Conservation (phyloP, 306 rosid species). For the Ammopiptanthus mongolicus region DNA sequence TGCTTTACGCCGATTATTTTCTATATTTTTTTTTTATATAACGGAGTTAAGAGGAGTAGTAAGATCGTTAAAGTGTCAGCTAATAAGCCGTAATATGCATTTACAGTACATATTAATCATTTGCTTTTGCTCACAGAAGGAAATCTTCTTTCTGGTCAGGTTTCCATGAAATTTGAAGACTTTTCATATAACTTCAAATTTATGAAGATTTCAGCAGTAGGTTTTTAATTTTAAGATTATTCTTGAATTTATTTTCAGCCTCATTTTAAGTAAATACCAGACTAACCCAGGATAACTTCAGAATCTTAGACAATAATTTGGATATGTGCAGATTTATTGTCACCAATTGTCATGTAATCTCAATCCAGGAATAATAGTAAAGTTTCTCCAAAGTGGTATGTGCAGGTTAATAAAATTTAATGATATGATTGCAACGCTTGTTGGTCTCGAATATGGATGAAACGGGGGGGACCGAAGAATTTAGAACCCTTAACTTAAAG, state of each 20-base stretch:
- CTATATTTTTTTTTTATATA: not conserved
- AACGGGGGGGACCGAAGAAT: not conserved
- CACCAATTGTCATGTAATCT: no score
- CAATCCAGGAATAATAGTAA: no score
- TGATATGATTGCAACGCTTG: not conserved
- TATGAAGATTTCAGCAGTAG: no score
- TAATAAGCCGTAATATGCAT: not conserved
- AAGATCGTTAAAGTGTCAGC: not conserved
- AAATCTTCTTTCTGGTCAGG: not conserved
- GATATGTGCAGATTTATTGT: no score
- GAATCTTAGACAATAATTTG: not conserved
- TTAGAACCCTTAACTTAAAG: not conserved
- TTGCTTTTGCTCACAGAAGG: not conserved
- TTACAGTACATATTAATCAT: not conserved
- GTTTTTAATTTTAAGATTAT: not conserved
- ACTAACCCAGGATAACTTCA: no score
- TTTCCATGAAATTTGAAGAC: not conserved
- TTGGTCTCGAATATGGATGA: not conserved
- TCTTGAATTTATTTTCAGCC: not conserved
- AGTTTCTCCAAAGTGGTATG: no score
- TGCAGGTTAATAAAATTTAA: no score
- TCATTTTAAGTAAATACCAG: not conserved
- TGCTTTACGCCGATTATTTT: not conserved
- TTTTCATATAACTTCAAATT: no score
- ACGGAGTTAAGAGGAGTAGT: not conserved